These are phyloP conservation scores for Pythium aquatile DNA, from an alignment of 352 stramenopile species.

Conservation along the genomic window DNA sequence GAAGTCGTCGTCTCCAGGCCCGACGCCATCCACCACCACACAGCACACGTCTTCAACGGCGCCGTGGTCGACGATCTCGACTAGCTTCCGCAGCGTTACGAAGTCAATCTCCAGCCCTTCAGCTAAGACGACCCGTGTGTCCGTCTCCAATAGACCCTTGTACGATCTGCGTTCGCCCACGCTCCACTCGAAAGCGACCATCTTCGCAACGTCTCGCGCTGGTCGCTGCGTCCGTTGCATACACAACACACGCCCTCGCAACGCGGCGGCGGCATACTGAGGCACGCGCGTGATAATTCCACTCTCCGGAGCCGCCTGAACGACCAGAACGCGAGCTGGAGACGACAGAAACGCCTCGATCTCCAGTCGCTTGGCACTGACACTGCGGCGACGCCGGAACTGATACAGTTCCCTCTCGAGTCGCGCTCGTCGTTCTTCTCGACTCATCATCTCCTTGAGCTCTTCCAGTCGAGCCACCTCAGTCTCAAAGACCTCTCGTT, in stretches of 20 bases:
- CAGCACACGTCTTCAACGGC: neutral
- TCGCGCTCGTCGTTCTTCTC: neutral
- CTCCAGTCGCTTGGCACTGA: slow-evolving; percentile 1
- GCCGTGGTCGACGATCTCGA: neutral
- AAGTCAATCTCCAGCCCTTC: neutral
- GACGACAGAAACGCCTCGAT: slow-evolving; percentile 1
- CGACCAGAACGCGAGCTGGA: neutral
- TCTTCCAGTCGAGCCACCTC: neutral
- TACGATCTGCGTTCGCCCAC: neutral
- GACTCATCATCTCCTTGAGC: neutral
- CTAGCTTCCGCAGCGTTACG: neutral
- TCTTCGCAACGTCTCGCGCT: neutral
- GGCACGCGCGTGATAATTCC: neutral
- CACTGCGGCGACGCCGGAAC: neutral
- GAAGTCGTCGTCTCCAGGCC: neutral
- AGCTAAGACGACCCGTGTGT: neutral
- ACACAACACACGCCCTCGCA: neutral
- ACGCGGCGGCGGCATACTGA: neutral
- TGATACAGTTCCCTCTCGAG: neutral
- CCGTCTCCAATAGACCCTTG: neutral
- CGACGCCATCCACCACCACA: neutral
- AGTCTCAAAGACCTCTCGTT: neutral
- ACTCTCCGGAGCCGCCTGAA: neutral
- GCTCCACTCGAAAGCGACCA: neutral
- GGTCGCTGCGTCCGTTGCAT: neutral